phyloP scores from a whole-genome alignment of 257 asterid species.

The Salvia rosmarinus region DNA sequence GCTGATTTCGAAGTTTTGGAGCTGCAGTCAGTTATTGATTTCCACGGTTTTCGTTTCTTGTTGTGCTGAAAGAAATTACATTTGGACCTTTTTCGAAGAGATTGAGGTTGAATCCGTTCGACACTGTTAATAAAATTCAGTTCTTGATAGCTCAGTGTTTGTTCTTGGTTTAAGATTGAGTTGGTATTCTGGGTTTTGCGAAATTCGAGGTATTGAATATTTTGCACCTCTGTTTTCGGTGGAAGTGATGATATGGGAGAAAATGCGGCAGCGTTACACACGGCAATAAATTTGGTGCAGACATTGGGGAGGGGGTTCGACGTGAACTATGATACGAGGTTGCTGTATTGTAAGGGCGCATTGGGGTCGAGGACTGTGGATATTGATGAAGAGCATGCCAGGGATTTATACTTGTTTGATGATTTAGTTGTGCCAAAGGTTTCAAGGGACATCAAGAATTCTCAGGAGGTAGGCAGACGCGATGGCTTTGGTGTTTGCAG shows the following conservation, averaged over 20 bases:
- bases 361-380: constrained; percentile 72
- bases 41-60: constrained; percentile 21
- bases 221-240: constrained; percentile 10
- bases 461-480: constrained; percentile 56
- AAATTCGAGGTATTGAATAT: constrained; percentile 28
- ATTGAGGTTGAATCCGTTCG: constrained; percentile 27
- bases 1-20: constrained; percentile 41
- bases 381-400: constrained; percentile 64
- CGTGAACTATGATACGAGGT: constrained; percentile 84
- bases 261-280: constrained; percentile 85
- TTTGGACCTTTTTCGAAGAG: constrained; percentile 17
- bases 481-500: constrained; percentile 73
- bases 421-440: constrained; percentile 64
- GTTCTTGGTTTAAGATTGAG: not conserved
- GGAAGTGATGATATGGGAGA: constrained; percentile 80
- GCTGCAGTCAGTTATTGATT: constrained; percentile 28
- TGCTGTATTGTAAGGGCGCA: constrained; percentile 83
- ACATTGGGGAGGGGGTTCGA: constrained; percentile 92
- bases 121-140: not conserved
- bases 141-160: constrained; percentile 30
- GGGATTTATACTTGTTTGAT: constrained; percentile 72
- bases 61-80: not conserved
- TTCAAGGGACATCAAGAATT: constrained; percentile 63
- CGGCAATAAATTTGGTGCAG: constrained; percentile 70
- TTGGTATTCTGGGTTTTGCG: constrained; percentile 31